Conservation (phyloP, 192 early-diverging fungal genomes). For the Haplosporangium gracile region DNA sequence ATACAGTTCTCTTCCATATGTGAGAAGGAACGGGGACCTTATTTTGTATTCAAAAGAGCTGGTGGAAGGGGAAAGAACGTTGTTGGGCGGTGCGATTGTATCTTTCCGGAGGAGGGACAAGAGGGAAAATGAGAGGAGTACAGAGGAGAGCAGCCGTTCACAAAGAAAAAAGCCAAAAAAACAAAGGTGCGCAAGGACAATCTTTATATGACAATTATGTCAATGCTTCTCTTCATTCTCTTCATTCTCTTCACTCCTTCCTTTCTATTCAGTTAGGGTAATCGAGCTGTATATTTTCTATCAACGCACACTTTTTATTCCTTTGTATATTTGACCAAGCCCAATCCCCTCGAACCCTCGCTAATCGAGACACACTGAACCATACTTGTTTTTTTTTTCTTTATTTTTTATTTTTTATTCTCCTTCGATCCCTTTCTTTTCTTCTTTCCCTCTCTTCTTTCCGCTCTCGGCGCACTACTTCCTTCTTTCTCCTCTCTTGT, state of each 20-base stretch:
- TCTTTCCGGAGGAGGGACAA: background rate
- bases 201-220: background rate
- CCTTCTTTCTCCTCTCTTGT: background rate
- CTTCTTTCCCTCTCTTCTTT: slow-evolving; percentile 2
- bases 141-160: background rate
- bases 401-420: background rate
- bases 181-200: background rate
- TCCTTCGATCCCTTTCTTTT: background rate
- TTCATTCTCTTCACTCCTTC: background rate
- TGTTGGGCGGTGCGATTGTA: slow-evolving; percentile 2
- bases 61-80: background rate
- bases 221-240: background rate
- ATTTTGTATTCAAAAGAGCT: background rate
- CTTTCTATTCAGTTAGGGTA: background rate
- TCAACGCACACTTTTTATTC: background rate
- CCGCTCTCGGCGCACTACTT: background rate
- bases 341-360: background rate
- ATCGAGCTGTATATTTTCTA: too few species aligned
- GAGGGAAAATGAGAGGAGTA: background rate
- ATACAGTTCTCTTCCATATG: background rate
- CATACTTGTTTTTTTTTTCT: background rate
- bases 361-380: background rate
- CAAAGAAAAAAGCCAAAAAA: background rate
- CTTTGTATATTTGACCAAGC: background rate
- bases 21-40: background rate